phyloP scores from a whole-genome alignment of 2,329 filamentous ascomycete genomes.

The Hirsutella rhossiliensis region DNA sequence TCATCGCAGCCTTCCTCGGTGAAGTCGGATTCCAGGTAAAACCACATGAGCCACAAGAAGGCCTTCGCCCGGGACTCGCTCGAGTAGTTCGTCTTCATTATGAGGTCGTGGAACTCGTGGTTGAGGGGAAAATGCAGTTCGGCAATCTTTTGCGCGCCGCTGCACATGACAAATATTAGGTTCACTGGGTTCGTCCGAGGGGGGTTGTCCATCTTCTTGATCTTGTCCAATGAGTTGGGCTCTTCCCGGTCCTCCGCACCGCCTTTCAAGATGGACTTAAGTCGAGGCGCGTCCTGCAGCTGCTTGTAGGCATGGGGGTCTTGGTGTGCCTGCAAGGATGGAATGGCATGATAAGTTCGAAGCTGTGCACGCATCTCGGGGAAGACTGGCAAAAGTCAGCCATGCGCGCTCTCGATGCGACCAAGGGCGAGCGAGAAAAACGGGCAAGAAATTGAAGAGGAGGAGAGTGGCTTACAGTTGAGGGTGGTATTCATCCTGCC shows the following conservation, averaged over 20 bases:
- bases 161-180: conserved; percentile 86
- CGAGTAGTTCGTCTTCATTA: conserved; percentile 78
- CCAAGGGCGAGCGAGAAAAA: conserved; percentile 8
- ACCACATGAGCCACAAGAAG: conserved; percentile 98
- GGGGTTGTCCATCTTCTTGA: conserved; percentile 50
- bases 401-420: background rate
- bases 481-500: conserved; percentile 98
- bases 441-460: background rate
- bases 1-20: conserved; percentile 74
- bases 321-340: conserved; percentile 86
- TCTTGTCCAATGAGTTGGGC: conserved; percentile 70
- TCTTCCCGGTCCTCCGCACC: conserved; percentile 84
- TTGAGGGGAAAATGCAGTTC: conserved; percentile 80
- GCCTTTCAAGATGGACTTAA: conserved; percentile 96
- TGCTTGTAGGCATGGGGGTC: conserved; percentile 97
- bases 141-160: conserved; percentile 81
- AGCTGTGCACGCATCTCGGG: conserved; percentile 98
- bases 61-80: conserved; percentile 75
- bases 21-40: conserved; percentile 94
- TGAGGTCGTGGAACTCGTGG: conserved; percentile 88
- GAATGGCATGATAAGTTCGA: conserved; percentile 95
- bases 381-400: conserved; percentile 53
- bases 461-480: conserved; percentile 56
- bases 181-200: conserved; percentile 92
- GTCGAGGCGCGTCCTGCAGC: conserved; percentile 84